phyloP scores from a whole-genome alignment of 148 eudicot species.

The Beta vulgaris region DNA sequence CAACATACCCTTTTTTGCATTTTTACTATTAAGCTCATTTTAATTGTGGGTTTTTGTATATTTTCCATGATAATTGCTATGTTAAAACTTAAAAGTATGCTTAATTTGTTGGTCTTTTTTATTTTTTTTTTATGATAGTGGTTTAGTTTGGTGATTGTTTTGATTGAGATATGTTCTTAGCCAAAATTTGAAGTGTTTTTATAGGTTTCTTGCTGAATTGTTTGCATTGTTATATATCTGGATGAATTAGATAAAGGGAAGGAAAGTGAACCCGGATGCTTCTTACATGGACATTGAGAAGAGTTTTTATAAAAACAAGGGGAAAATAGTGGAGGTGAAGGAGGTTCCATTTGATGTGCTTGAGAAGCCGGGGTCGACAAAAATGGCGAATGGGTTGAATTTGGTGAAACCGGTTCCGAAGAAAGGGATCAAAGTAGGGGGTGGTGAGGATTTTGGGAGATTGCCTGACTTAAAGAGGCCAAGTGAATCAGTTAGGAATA shows the following conservation, averaged over 20 bases:
- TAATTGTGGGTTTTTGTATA: background rate
- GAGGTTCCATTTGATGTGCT: constrained; percentile 80
- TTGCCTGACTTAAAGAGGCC: constrained; percentile 40
- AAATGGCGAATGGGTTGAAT: constrained; percentile 47
- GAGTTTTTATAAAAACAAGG: constrained; percentile 59
- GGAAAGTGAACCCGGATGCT: constrained; percentile 65
- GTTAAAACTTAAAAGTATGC: background rate
- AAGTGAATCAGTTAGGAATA: constrained; percentile 27
- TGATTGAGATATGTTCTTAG: background rate
- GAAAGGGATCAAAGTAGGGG: constrained; percentile 66
- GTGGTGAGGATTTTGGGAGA: constrained; percentile 32
- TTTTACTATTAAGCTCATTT: background rate
- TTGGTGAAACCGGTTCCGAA: constrained; percentile 74
- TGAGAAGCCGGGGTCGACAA: constrained; percentile 33
- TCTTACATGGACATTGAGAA: constrained; percentile 82
- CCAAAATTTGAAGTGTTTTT: background rate
- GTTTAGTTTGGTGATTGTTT: background rate
- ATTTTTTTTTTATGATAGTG: no score
- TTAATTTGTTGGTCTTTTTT: no score
- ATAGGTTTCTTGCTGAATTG: background rate
- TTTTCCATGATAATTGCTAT: background rate
- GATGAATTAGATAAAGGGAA: constrained; percentile 70
- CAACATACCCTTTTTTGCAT: background rate
- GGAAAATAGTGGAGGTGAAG: constrained; percentile 57
- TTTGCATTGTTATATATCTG: background rate